A percentile compares a stretch with the other conserved stretches of the same genome.
Conservation (phyloP, 305 asterid species). For the Fraxinus angustifolia region DNA sequence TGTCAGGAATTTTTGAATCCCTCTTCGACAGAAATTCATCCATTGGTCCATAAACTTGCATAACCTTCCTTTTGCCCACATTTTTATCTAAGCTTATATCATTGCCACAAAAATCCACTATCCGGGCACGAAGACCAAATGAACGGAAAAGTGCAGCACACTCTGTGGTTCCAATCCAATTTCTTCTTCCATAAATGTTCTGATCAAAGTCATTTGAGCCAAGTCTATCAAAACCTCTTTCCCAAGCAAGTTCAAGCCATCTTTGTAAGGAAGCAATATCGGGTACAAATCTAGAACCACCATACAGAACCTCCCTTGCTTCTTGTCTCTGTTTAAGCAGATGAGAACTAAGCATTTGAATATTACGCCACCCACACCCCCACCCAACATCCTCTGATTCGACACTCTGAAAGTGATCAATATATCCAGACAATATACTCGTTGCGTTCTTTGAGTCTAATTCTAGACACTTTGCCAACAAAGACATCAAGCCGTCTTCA, state of each 20-base stretch:
- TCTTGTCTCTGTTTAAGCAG: constrained; percentile 61
- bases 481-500: constrained; percentile 49
- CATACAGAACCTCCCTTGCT: constrained; percentile 54
- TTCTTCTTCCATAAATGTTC: constrained; percentile 57
- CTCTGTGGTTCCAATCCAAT: constrained; percentile 89
- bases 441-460: constrained; percentile 43
- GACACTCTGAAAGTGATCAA: constrained; percentile 73
- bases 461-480: constrained; percentile 62
- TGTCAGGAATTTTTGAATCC: constrained; percentile 25
- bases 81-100: constrained; percentile 21
- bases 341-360: constrained; percentile 90
- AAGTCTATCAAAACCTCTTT: constrained; percentile 60
- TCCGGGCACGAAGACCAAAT: constrained; percentile 76
- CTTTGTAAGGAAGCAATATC: constrained; percentile 64
- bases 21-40: constrained; percentile 54
- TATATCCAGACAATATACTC: constrained; percentile 55
- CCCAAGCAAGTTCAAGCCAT: constrained; percentile 91
- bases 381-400: constrained; percentile 63
- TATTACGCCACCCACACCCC: constrained; percentile 99
- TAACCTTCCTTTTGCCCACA: constrained; percentile 31
- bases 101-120: constrained; percentile 65
- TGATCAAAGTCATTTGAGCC: constrained; percentile 64
- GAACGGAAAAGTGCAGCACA: constrained; percentile 85
- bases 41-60: constrained; percentile 73
- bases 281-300: constrained; percentile 79